Evolutionary conservation across 805 yeast species (phyloP), one percentile per base, ranked within the genome.

Genomic region (Priceomyces carsonii): DNA sequence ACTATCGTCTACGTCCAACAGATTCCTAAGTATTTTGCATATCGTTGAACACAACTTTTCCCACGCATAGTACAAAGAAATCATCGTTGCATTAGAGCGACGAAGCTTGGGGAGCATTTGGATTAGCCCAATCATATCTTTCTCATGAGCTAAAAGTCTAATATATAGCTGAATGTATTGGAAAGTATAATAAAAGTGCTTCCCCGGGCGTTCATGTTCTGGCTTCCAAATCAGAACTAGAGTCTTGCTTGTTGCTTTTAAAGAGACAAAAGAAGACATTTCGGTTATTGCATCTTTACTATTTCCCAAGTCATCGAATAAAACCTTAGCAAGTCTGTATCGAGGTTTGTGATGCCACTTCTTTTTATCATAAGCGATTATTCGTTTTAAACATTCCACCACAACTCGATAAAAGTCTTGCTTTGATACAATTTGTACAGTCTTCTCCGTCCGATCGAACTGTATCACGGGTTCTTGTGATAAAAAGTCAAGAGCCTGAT

Each of bases 181-280:
- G 44, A 69, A 73, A 20, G 83, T 82, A 59, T 84, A 88, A 8
- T 78, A 79, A 55, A 89, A 91, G 59, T 91, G 96, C 47, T 85
- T 87, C 0, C 99, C 99, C 0, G 97, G 93, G 14, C 95, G 63
- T 56, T 95, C 99, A 48, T 71, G 58, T 31, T 89, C 96, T 0
- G 97, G 95, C 48, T 88, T 88, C 98, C 99, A 93, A 38, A 93
- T 85, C 45, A 79, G 83, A 1, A 90, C 78, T 24, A 93, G 70
- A 8, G 82, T 78, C 51, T 88, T 85, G 27, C 79, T 77, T 2
- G 77, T 71, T 1, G 88, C 69, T 45, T 80, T 85, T 32, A 87
- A 57, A 6, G 85, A 71, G 34, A 90, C 75, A 12, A 88, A 63
- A 0, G 68, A 53, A 1, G 75, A 65, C 75, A 91, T 77, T 44